Evolutionary conservation across 306 rosid species (phyloP).

Genomic region (Medicago ruthenica): DNA sequence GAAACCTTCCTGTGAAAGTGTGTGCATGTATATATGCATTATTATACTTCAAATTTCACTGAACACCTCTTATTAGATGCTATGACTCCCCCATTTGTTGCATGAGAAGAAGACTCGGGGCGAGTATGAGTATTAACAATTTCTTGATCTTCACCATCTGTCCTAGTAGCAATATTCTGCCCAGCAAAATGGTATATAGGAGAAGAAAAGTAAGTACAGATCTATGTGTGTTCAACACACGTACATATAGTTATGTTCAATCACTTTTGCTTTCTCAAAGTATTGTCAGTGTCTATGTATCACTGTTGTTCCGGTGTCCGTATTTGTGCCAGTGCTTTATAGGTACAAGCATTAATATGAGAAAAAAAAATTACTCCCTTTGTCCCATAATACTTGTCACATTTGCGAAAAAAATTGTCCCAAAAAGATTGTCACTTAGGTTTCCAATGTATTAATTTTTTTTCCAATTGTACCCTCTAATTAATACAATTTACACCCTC

Average conservation of each 20-base stretch:
- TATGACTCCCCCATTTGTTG: conserved; percentile 43
- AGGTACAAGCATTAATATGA: background rate
- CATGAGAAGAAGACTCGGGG: conserved; percentile 34
- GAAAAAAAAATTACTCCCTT: background rate
- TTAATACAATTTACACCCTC: too few relatives aligned
- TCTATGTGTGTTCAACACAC: background rate
- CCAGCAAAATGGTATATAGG: conserved; percentile 24
- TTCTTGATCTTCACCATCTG: conserved; percentile 48
- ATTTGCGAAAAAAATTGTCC: too few relatives aligned
- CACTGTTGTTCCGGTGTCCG: background rate
- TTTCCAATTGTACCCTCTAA: too few relatives aligned
- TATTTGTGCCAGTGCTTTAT: background rate
- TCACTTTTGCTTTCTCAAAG: background rate
- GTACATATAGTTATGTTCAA: background rate
- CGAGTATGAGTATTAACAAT: conserved; percentile 40
- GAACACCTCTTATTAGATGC: conserved; percentile 50
- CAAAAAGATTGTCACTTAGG: too few relatives aligned
- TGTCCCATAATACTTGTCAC: too few relatives aligned
- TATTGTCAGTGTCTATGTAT: background rate
- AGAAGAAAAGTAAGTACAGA: conserved; percentile 32
- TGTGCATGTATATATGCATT: background rate
- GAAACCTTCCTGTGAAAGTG: conserved; percentile 36
- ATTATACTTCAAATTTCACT: conserved; percentile 13
- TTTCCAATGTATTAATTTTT: too few relatives aligned
- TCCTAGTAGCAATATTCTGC: conserved; percentile 47